Base-by-base conservation (phyloP, 352 stramenopile genomes). In the Globisporangium nagaii region DNA sequence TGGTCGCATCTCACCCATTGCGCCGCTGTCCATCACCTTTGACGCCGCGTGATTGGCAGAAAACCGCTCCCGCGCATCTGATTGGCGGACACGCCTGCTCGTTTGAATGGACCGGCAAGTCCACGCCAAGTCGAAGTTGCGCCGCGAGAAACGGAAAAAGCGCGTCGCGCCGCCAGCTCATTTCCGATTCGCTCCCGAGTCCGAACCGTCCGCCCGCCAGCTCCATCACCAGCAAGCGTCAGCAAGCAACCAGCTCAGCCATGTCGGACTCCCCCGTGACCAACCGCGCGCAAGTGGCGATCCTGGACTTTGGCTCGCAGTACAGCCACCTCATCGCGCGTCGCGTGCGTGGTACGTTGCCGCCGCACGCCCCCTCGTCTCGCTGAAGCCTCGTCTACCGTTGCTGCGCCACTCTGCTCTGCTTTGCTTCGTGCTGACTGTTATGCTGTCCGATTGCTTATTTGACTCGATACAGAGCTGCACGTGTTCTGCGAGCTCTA, bases 401-500 rank as follows among this genome's bases (percentile, higher is more conserved):
- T 2, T 44, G 51, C 28, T 48, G 42, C 42, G 24, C 28, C 11
- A 46, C 9, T 35, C 7, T 48, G 42, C 3, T 60, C 46, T 49
- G 15, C 31, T 42, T 68, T 17, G 58, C 44, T 41, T 30, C 28
- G 11, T 44, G 43, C 17, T 35, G 32, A n/a, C n/a, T n/a, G n/a
- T n/a, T n/a, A n/a, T n/a, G n/a, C n/a, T n/a, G n/a, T n/a, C n/a
- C n/a, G n/a, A n/a, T n/a, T n/a, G n/a, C n/a, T n/a, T n/a, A n/a
- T n/a, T n/a, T n/a, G n/a, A n/a, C 28, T 58, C 25, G 41, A 27
- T 57, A 42, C 65, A 86, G 96, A 99, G 74, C 75, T 99, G 43
- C 88, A 99, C 66, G 94, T 99, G 35, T 99, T 99, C 67, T 99
- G 96, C 70, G 96, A 99, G 70, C 79, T 99, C n/a, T 99, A 99